A percentile compares a stretch with the other conserved stretches of the same genome.
These are phyloP conservation scores for Populus ilicifolia DNA, from an alignment of 345 rosid species.

Conservation along the genomic window DNA sequence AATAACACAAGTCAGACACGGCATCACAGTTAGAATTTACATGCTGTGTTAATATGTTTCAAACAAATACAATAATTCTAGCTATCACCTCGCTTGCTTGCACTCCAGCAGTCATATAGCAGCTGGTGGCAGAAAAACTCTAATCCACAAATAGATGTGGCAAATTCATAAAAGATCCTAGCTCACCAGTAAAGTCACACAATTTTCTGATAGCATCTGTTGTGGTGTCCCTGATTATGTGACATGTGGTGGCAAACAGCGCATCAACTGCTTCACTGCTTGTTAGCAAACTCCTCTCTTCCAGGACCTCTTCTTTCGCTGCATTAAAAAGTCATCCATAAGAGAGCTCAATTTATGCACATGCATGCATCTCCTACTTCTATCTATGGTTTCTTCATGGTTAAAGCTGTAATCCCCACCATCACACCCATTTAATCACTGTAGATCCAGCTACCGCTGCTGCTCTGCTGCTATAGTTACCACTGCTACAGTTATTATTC, in stretches of 20 bases:
- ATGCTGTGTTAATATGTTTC: background rate
- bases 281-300: slow-evolving; percentile 49
- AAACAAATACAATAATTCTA: background rate
- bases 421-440: no score
- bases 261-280: slow-evolving; percentile 69
- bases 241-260: slow-evolving; percentile 72
- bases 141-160: slow-evolving; percentile 1
- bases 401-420: background rate
- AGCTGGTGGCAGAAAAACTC: background rate
- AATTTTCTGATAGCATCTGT: slow-evolving; percentile 48
- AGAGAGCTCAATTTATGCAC: background rate
- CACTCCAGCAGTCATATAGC: no score
- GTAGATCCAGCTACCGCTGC: no score
- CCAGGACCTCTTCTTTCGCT: slow-evolving; percentile 39
- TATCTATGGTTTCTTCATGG: background rate
- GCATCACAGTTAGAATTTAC: background rate
- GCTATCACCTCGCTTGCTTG: background rate
- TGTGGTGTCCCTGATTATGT: slow-evolving; percentile 63
- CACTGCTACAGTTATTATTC: no score
- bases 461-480: no score
- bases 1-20: background rate
- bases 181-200: slow-evolving; percentile 72
- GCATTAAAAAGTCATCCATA: slow-evolving; percentile 7
- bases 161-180: background rate
- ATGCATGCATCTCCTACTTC: background rate